Evolutionary conservation across 257 asterid species (phyloP).

Genomic region (Przewalskia tangutica): DNA sequence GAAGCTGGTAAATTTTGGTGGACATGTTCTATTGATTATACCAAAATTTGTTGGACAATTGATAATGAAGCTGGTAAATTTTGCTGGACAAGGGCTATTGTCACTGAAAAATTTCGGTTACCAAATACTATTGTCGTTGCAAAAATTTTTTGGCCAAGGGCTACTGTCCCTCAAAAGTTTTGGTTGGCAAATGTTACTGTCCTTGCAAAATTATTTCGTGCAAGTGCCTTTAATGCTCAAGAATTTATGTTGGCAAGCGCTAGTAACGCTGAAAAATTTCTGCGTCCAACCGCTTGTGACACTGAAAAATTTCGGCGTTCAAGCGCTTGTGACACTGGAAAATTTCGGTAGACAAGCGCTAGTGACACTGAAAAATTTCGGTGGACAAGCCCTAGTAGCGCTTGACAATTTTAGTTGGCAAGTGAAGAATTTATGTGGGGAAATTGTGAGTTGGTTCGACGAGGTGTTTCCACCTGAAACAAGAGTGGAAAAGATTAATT

Average conservation of each 20-base stretch:
- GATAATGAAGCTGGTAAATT: neutral
- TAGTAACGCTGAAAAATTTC: neutral
- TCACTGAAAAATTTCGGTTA: neutral
- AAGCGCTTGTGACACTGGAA: neutral
- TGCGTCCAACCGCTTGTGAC: neutral
- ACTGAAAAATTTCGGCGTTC: neutral
- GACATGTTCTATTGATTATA: neutral
- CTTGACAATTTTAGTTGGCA: neutral
- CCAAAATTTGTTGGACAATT: neutral
- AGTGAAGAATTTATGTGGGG: neutral
- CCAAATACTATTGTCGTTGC: neutral
- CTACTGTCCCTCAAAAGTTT: neutral
- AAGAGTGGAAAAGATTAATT: slow-evolving; percentile 18
- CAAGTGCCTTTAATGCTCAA: neutral
- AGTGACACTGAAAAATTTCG: neutral
- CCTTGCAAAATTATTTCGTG: neutral
- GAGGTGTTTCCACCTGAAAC: slow-evolving; percentile 30
- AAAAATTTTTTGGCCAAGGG: neutral
- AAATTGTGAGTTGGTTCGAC: slow-evolving; percentile 22
- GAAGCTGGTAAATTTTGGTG: slow-evolving; percentile 5
- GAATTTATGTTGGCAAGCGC: neutral
- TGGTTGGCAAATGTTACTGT: neutral
- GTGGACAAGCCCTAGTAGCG: neutral
- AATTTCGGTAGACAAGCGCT: neutral
- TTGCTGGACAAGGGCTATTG: neutral